phyloP scores from a whole-genome alignment of 148 eudicot genomes.

The Fagopyrum esculentum region DNA sequence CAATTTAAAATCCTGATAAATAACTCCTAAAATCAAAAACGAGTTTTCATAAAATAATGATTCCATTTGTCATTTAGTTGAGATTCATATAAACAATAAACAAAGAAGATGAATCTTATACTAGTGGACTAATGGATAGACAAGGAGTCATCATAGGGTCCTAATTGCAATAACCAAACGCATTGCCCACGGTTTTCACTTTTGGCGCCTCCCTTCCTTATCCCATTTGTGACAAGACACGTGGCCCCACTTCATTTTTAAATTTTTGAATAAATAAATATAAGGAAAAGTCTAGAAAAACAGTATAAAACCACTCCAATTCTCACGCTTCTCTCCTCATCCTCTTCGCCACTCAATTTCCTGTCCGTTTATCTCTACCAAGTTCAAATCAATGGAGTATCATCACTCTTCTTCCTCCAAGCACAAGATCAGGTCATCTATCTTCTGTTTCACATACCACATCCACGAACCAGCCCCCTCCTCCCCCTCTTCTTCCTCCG shows the following conservation, averaged over 20 bases:
- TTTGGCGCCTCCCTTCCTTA: not conserved
- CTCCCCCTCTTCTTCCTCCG: slow-evolving; percentile 10
- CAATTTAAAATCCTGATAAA: too few relatives aligned
- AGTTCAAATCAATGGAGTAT: slow-evolving; percentile 15
- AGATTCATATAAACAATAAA: too few relatives aligned
- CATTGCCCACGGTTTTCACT: not conserved
- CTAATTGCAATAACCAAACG: too few relatives aligned
- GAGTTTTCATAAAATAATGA: too few relatives aligned
- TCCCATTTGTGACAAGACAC: not conserved
- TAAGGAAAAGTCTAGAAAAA: not conserved
- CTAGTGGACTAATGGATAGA: too few relatives aligned
- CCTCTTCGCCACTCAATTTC: not conserved
- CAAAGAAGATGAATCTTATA: too few relatives aligned
- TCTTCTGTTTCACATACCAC: slow-evolving; percentile 13
- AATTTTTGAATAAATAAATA: not conserved
- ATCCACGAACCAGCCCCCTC: not conserved
- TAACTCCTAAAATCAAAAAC: too few relatives aligned
- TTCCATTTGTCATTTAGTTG: too few relatives aligned
- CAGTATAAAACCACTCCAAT: not conserved
- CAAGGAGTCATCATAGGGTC: too few relatives aligned
- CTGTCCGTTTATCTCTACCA: not conserved
- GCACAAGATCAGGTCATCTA: slow-evolving; percentile 21
- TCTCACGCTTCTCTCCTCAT: not conserved
- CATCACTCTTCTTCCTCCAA: slow-evolving; percentile 19
- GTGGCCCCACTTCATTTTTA: not conserved